Evolutionary conservation across 495 filamentous ascomycete species (phyloP), one percentile per base, ranked within the genome.

Genomic region (Hyaloscypha variabilis): DNA sequence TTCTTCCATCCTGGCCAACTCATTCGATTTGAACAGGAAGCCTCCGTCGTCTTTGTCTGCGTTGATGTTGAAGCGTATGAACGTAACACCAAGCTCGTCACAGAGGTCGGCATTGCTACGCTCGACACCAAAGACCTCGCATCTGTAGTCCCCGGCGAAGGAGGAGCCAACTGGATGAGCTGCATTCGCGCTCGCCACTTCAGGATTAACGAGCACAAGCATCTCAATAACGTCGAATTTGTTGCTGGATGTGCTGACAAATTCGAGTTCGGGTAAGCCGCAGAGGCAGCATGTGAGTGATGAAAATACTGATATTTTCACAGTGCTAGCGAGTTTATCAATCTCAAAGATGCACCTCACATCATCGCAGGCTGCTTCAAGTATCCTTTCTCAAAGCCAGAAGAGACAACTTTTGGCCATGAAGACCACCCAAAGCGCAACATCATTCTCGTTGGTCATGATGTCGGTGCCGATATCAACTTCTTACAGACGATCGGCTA

Each of bases 21-120:
- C 19, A 68, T 68, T 61, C 74, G 78, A 2, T 85, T 85, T 67
- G 76, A 81, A 21, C 67, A 77, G 24, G 78, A 82, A 42, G 34
- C 67, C 8, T 71, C 70, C 6, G 84, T 89, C 1, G 77, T 96
- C 25, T 92, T 99, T 69, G 78, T 97, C 62, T 87, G 82, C 66
- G 77, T 97, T 52, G 94, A 99, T 71, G 73, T 93, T 31, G 95
- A 99, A 74, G 85, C 87, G 8, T 94, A 87, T 66, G 94, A 98
- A 75, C 72, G 74, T 28, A 77, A 86, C 60, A 79, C 82, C 4
- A 76, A 78, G 53, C 70, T 82, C 2, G 78, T 97, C 65, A 96
- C 93, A 4, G 95, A 99, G 73, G 81, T 99, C 60, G 95, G 95
- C 36, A 81, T 99, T 55, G 88, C 92, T 10, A 87, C 84, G 11